Evolutionary conservation across 805 yeast genomes (phyloP), one percentile per base, ranked within the genome.

Genomic region (Kazachstania kunashirensis): DNA sequence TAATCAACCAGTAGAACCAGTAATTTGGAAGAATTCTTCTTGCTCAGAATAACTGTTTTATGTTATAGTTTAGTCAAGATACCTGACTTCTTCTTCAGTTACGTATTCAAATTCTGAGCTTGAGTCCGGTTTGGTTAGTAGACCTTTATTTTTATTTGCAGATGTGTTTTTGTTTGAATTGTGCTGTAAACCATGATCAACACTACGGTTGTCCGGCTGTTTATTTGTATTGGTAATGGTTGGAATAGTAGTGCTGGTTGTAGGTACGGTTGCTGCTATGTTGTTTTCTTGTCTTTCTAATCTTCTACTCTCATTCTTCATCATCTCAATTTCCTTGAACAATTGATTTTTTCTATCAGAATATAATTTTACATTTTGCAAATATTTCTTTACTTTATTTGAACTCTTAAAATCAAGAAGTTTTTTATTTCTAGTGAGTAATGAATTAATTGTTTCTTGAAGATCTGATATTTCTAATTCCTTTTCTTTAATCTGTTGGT

Each of bases 401-500:
- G 18, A 33, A 6, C 31, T 33, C 14, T 36, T 24, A 12, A 35
- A 24, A 16, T 34, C 28, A 10, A 16, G 5, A 4, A 23, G 3
- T n/a, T n/a, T 11, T 10, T 21, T 14, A 14, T 23, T 31, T 23
- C 20, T 4, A 4, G n/a, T 21, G 5, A 12, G 7, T 23, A 13
- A 24, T 24, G 19, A n/a, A 13, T 24, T 14, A 9, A 32, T 20
- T 27, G 24, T n/a, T 15, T 19, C 8, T n/a, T 32, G 17, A n/a
- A 35, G 11, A 8, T 13, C 16, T 13, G 17, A 12, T 6, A 35
- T 35, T 11, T 24, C 20, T 5, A 11, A 7, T 11, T 40, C 23
- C 6, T 16, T 18, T 3, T 41, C 45, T 7, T 43, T 37, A 24
- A 53, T 23, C 29, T 37, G 37, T n/a, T 37, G 37, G 13, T 49